phyloP scores from a whole-genome alignment of 306 rosid species.

The Argentina anserina region DNA sequence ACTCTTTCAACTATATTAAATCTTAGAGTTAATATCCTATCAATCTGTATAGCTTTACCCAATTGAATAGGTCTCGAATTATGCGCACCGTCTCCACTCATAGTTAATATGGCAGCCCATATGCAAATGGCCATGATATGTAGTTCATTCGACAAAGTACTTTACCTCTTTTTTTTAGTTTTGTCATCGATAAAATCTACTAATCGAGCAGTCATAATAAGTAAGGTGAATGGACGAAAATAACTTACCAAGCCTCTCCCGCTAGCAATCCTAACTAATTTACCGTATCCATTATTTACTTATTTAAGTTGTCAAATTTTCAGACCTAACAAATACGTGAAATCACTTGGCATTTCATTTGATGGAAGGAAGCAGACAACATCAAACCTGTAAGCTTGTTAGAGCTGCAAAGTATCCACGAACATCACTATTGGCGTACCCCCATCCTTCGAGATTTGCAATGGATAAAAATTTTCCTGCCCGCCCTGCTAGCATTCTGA shows the following conservation, averaged over 20 bases:
- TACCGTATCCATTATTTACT: background rate
- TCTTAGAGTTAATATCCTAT: background rate
- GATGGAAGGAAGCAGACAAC: background rate
- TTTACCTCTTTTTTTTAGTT: conserved; percentile 80
- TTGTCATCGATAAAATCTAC: conserved; percentile 74
- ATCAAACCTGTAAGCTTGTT: conserved; percentile 64
- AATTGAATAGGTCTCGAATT: too few species aligned
- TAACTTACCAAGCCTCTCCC: conserved; percentile 81
- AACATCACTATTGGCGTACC: conserved; percentile 62
- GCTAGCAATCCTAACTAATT: conserved; percentile 75
- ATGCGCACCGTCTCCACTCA: too few species aligned
- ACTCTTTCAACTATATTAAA: background rate
- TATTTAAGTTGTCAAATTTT: background rate
- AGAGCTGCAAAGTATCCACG: conserved; percentile 73
- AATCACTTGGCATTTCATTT: background rate
- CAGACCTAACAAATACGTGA: background rate
- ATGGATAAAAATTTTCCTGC: conserved; percentile 71
- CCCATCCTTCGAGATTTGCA: conserved; percentile 85
- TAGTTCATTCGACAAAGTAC: background rate
- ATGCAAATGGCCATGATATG: background rate
- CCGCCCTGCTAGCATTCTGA: conserved; percentile 74
- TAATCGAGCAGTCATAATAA: conserved; percentile 76
- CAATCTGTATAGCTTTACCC: background rate
- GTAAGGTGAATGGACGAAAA: conserved; percentile 65
- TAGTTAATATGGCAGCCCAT: too few species aligned